A percentile compares a stretch with the other conserved stretches of the same genome.
phyloP scores from a whole-genome alignment of 2,329 filamentous ascomycete species.

The Alternaria incomplexa region DNA sequence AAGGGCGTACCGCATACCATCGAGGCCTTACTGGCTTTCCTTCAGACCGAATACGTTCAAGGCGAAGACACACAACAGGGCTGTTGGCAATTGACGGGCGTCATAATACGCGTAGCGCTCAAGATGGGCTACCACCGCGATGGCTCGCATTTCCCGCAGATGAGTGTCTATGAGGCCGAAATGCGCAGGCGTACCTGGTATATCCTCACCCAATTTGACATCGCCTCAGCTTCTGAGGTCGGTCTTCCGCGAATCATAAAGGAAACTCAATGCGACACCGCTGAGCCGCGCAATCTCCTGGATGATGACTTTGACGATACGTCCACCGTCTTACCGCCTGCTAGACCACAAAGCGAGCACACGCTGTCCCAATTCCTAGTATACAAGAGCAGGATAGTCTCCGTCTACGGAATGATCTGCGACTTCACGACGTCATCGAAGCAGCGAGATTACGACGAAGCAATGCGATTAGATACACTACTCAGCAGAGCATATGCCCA shows the following conservation, averaged over 20 bases:
- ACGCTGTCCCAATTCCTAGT: neutral
- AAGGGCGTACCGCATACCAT: neutral
- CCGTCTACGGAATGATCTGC: neutral
- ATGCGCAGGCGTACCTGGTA: neutral
- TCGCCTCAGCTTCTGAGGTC: neutral
- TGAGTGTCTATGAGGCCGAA: neutral
- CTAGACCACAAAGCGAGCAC: neutral
- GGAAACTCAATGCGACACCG: neutral
- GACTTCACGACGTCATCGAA: neutral
- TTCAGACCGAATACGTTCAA: neutral
- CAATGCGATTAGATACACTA: neutral
- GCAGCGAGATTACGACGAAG: neutral
- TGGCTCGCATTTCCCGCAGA: neutral
- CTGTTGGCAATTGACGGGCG: neutral
- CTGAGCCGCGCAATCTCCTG: neutral
- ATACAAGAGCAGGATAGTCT: neutral
- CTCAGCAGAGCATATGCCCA: neutral
- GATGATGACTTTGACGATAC: neutral
- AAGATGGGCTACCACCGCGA: neutral
- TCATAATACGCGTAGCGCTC: neutral
- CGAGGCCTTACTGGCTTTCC: neutral
- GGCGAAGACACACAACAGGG: neutral
- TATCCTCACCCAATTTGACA: neutral
- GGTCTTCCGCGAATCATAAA: neutral
- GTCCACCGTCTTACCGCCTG: neutral